Conservation (phyloP, 495 filamentous ascomycete genomes). For the Mytilinidion resinicola region DNA sequence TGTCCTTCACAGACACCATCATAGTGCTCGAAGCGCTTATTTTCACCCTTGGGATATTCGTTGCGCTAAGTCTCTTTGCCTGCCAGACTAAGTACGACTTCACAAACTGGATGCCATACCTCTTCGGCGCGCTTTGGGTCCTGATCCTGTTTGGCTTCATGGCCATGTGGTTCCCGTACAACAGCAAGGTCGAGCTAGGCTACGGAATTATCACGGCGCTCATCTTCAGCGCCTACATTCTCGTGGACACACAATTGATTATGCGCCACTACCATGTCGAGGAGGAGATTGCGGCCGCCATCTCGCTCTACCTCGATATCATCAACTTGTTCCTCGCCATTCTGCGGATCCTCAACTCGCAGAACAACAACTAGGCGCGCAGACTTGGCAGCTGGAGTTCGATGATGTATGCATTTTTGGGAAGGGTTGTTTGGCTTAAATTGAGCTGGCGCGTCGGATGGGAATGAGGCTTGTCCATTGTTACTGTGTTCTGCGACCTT, state of each 20-base stretch:
- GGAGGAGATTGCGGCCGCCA: constrained; percentile 96
- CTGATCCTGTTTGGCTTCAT: constrained; percentile 90
- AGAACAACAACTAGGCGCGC: constrained; percentile 63
- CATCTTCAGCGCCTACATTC: constrained; percentile 87
- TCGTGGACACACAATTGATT: constrained; percentile 93
- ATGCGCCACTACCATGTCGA: constrained; percentile 95
- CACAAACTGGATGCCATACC: constrained; percentile 89
- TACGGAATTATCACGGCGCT: constrained; percentile 77
- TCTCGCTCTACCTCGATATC: constrained; percentile 91
- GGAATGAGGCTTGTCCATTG: background rate
- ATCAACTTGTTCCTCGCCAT: constrained; percentile 96
- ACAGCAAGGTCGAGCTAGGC: constrained; percentile 68
- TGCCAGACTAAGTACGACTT: constrained; percentile 99
- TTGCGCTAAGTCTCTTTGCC: constrained; percentile 87
- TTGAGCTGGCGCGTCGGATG: background rate
- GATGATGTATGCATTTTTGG: too few relatives aligned
- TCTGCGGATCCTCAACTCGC: constrained; percentile 81
- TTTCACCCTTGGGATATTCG: constrained; percentile 87
- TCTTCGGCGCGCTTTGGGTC: constrained; percentile 85
- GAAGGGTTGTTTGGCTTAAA: too few relatives aligned
- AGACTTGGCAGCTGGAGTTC: background rate
- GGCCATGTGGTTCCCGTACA: constrained; percentile 73
- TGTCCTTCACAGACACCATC: constrained; percentile 71
- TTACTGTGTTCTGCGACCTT: background rate
- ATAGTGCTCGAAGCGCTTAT: constrained; percentile 88